These are phyloP conservation scores for Leishmania arabica DNA, from an alignment of 208 protist genomes.

Conservation along the genomic window DNA sequence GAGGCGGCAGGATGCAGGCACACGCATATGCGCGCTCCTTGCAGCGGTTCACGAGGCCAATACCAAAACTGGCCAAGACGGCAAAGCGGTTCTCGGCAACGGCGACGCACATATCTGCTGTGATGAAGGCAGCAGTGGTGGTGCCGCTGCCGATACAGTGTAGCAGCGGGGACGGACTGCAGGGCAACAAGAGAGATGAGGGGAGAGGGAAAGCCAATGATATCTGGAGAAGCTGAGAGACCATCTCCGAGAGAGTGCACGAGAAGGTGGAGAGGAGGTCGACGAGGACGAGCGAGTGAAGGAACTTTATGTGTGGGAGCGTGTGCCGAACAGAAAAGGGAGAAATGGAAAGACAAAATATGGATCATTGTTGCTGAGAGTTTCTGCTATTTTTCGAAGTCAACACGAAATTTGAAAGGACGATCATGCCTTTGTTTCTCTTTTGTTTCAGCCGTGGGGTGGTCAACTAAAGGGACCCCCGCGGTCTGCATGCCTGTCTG, in stretches of 20 bases:
- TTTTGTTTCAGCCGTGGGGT: constrained; percentile 1
- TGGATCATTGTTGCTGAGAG: neutral
- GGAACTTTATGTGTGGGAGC: no score
- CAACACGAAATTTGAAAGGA: neutral
- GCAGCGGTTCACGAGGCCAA: neutral
- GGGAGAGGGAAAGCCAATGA: neutral
- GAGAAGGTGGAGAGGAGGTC: neutral
- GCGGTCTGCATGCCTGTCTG: neutral
- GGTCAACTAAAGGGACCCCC: neutral
- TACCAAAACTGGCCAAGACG: neutral
- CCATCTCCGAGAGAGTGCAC: neutral
- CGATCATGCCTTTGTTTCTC: neutral
- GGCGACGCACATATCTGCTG: neutral
- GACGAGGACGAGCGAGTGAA: neutral
- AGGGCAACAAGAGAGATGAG: neutral
- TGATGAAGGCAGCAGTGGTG: neutral
- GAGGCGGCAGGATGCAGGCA: neutral
- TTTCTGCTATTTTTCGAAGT: neutral
- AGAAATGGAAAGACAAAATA: neutral
- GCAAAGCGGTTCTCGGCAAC: neutral
- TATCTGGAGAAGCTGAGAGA: neutral
- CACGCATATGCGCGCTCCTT: neutral
- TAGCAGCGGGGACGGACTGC: neutral
- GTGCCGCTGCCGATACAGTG: neutral
- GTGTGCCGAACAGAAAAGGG: neutral